These are phyloP conservation scores for Lyophyllum decastes DNA, from an alignment of 768 basidiomycete genomes.

Conservation along the genomic window DNA sequence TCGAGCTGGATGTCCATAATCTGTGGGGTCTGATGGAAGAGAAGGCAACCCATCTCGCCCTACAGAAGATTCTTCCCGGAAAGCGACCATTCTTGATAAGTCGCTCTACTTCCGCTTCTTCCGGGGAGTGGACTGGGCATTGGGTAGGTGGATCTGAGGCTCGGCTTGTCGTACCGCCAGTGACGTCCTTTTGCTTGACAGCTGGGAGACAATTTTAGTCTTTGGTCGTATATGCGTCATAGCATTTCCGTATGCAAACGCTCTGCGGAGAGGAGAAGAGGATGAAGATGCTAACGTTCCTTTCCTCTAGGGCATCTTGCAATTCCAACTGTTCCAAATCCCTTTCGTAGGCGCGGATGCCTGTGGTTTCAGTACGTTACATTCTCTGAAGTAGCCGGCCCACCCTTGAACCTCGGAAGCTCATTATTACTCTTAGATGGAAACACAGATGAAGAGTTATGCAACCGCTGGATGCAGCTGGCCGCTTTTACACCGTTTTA, in stretches of 20 bases:
- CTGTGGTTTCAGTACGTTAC: constrained; percentile 57
- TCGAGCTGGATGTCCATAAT: constrained; percentile 71
- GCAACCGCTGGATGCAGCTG: constrained; percentile 87
- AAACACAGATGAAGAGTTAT: constrained; percentile 80
- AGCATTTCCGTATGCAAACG: constrained; percentile 46
- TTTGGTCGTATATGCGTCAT: constrained; percentile 71
- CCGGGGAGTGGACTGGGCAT: constrained; percentile 73
- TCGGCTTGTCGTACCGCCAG: neutral
- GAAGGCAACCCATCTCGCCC: constrained; percentile 60
- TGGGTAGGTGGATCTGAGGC: constrained; percentile 52
- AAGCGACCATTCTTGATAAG: constrained; percentile 73
- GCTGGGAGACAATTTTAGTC: constrained; percentile 79
- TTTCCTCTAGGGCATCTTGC: constrained; percentile 61
- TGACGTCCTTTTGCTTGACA: constrained; percentile 18
- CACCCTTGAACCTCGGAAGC: too few species aligned
- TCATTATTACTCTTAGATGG: constrained; percentile 30
- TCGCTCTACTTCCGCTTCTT: constrained; percentile 67
- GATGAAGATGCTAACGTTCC: neutral
- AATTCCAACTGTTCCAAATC: constrained; percentile 84
- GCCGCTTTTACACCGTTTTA: constrained; percentile 83
- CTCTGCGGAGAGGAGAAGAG: too few species aligned
- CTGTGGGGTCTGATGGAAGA: constrained; percentile 75
- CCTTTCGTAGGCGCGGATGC: constrained; percentile 85
- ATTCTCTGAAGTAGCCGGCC: too few species aligned
- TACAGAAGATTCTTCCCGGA: constrained; percentile 53